Evolutionary conservation across 2,329 filamentous ascomycete species (phyloP).

Genomic region (Mycosphaerella sp.): DNA sequence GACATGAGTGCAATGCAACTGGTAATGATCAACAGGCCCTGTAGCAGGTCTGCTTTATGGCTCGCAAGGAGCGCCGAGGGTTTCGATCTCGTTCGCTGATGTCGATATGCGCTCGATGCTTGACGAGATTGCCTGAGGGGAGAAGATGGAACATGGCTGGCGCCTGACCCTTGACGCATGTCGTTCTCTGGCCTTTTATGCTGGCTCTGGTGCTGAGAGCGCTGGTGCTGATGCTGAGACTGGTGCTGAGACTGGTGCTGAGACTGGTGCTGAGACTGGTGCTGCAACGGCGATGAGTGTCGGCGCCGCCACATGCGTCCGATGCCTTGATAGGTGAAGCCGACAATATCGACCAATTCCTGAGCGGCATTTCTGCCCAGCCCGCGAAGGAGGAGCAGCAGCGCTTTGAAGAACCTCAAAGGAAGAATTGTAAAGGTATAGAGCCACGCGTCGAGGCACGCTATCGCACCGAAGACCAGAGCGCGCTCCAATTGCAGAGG

Average conservation of each 20-base stretch:
- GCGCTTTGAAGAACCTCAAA: conserved; percentile 74
- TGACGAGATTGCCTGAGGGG: conserved; percentile 18
- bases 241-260: neutral
- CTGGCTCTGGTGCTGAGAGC: neutral
- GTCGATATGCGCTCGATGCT: conserved; percentile 40
- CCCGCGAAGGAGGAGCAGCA: conserved; percentile 69
- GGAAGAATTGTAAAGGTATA: conserved; percentile 95
- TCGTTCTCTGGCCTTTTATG: neutral
- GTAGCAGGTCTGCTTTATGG: conserved; percentile 91
- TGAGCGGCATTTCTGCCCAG: conserved; percentile 66
- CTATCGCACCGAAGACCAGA: conserved; percentile 78
- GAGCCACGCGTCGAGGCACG: conserved; percentile 92
- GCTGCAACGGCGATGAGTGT: conserved; percentile 9
- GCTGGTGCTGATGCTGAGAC: neutral
- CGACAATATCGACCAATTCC: conserved; percentile 64
- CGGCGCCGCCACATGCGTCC: conserved; percentile 65
- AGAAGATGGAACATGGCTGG: neutral
- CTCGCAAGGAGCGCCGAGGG: conserved; percentile 79
- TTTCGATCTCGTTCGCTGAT: conserved; percentile 72
- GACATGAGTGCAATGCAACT: conserved; percentile 82
- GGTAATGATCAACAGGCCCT: conserved; percentile 78
- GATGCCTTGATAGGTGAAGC: conserved; percentile 72
- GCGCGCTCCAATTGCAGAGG: conserved; percentile 77
- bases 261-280: neutral
- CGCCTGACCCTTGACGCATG: neutral